Conservation (phyloP, 1,284 basidiomycete species). For the Thelephora terrestris region DNA sequence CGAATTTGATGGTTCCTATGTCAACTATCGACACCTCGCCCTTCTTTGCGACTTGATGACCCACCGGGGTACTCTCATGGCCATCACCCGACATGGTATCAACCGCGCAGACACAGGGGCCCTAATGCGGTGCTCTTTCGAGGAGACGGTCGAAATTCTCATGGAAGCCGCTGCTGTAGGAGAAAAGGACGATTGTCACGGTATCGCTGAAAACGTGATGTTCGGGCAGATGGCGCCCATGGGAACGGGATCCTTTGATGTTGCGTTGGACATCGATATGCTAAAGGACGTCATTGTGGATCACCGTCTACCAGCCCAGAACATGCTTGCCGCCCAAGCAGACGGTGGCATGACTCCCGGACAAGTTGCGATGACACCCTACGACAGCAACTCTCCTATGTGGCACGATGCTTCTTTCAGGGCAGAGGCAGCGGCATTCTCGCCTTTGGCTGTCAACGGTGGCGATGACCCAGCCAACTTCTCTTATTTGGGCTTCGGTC, state of each 20-base stretch:
- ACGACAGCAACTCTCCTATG: constrained; percentile 82
- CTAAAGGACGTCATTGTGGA: constrained; percentile 98
- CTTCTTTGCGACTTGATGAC: constrained; percentile 98
- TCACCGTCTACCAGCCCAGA: constrained; percentile 82
- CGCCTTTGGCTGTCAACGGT: constrained; percentile 84
- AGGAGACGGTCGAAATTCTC: constrained; percentile 98
- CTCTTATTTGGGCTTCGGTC: constrained; percentile 66
- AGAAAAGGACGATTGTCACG: constrained; percentile 96
- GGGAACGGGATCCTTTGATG: constrained; percentile 94
- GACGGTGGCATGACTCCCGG: constrained; percentile 91
- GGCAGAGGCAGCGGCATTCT: constrained; percentile 86
- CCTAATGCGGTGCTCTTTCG: constrained; percentile 97
- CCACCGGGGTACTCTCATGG: constrained; percentile 91
- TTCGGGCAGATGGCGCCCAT: constrained; percentile 98
- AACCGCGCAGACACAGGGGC: constrained; percentile 97
- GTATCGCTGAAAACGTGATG: constrained; percentile 97
- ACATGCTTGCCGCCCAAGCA: constrained; percentile 66
- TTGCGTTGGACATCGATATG: constrained; percentile 96
- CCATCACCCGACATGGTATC: constrained; percentile 98
- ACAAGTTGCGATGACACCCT: constrained; percentile 87
- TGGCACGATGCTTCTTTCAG: constrained; percentile 64
- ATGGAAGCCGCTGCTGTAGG: constrained; percentile 98
- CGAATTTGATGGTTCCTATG: constrained; percentile 98
- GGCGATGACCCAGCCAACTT: constrained; percentile 74
- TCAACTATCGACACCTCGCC: constrained; percentile 97